Evolutionary conservation across 305 asterid species (phyloP), one percentile per base, ranked within the genome.

Genomic region (Fraxinus dipetala): DNA sequence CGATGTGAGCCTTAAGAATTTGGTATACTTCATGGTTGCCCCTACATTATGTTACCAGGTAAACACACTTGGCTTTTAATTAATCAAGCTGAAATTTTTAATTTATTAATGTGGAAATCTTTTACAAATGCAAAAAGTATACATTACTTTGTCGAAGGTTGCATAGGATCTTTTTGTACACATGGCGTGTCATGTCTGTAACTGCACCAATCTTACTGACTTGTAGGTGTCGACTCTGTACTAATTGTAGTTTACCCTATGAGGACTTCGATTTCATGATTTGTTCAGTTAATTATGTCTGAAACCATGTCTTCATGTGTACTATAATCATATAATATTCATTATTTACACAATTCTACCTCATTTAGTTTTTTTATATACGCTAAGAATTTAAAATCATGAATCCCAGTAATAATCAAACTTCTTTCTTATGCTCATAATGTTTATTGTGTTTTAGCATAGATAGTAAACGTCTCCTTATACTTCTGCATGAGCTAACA

Each of bases 21-120:
- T 96, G 86, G 93, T 67, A 61, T 96, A 96, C 90, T 94, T 96
- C 89, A 89, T 94, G 95, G 89, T 93, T 84, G 98, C 99, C 85
- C 99, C 99, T 45, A 96, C 99, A 16, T 85, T 96, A 73, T 96
- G 99, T 87, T 96, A 94, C 88, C 99, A 96, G 98, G 99, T 96
- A 90, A 79, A 74, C 51, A 69, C 30, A 38, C 82, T 74, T 45
- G 40, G 36, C 51, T 75, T 75, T 75, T 54, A 79, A 59, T 40
- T 34, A 34, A 82, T 59, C 34, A 9, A 36, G 83, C 34, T 72
- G 28, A 18, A 31, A n/a, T 40, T 78, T 85, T 73, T 83, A 79
- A 67, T 36, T 51, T 75, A 76, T 65, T 56, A 72, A 63, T 81
- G 31, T 11, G 61, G 65, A 82, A 43, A 67, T 54, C 84, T 67